Evolutionary conservation across 176 grass and related monocot genomes (phyloP), one percentile per base, ranked within the genome.

Genomic region (Musa itinerans): DNA sequence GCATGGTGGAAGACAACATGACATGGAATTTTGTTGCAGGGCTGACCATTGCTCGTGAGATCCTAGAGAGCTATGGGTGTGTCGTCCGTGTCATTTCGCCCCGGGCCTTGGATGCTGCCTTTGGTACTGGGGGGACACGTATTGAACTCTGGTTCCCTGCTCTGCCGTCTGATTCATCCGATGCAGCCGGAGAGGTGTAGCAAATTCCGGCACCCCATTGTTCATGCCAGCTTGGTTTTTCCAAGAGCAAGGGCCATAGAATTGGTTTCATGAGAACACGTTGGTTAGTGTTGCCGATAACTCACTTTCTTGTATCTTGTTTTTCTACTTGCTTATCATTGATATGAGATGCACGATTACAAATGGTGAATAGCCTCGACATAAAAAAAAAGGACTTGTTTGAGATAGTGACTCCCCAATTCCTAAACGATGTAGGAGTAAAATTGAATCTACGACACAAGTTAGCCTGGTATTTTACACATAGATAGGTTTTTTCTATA

Each of bases 21-120:
- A 85, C 91, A 16, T 93, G 87, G 91, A 93, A 93, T 63, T 93
- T 93, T 59, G 72, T 89, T 17, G 91, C 91, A 50, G 87, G 87
- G 24, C 72, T 93, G 72, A 83, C 77, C 50, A 83, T 93, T 81
- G 91, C 87, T 23, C 85, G 87, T 52, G 87, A 93, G 73, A 83
- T 93, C 65, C 85, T 93, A 17, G 87, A 93, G 83, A 81, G 74
- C 54, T 90, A 81, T 63, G 91, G 91, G 25, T 93, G 91, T 71
- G 77, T 93, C 71, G 62, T 93, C 16, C 84, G 87, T 76, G 91
- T 89, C 80, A 81, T 89, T 72, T 93, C 91, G 1, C 91, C 91
- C 8, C 81, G 83, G 12, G 83, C 65, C 54, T 53, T 77, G 54
- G 65, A 93, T 76, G 75, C 85, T 62, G 66, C 83, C 80, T 71